A percentile compares a stretch with the other conserved stretches of the same genome.
Evolutionary conservation across 1,284 basidiomycete genomes (phyloP).

Genomic region (Tilletiopsis washingtonensis): DNA sequence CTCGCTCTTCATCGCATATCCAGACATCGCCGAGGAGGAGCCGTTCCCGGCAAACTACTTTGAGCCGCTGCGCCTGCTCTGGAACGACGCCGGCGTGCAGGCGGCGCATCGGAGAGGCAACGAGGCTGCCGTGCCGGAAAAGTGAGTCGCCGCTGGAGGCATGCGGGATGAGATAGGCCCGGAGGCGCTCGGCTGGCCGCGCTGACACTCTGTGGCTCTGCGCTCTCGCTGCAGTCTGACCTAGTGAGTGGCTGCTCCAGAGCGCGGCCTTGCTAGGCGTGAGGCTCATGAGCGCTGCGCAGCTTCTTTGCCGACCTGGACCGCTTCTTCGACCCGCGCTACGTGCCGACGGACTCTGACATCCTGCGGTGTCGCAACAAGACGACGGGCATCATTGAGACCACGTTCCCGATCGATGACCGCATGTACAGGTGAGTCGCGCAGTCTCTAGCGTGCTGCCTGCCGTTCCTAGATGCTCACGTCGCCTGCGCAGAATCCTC

Average conservation of each 20-base stretch:
- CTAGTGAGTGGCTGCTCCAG: constrained; percentile 8
- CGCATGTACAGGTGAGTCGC: constrained; percentile 17
- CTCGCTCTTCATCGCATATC: constrained; percentile 27
- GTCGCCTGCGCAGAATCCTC: constrained; percentile 56
- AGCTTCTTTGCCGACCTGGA: constrained; percentile 68
- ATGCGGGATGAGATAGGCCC: background rate
- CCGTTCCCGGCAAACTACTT: constrained; percentile 63
- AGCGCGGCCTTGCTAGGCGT: no score
- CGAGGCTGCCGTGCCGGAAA: constrained; percentile 79
- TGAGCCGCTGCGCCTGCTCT: constrained; percentile 63
- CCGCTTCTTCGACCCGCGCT: constrained; percentile 65
- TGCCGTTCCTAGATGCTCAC: background rate
- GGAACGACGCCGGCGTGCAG: constrained; percentile 70
- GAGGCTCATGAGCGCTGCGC: no score
- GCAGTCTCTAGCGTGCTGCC: background rate
- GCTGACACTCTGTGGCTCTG: no score
- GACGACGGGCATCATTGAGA: constrained; percentile 91
- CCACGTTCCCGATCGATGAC: constrained; percentile 59
- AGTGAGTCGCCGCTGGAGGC: constrained; percentile 39
- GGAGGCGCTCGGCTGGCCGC: no score
- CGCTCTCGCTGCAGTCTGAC: constrained; percentile 13
- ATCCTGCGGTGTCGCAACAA: constrained; percentile 77
- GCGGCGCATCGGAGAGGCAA: constrained; percentile 67
- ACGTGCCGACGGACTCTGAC: constrained; percentile 63
- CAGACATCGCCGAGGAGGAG: constrained; percentile 60